Evolutionary conservation across 306 rosid species (phyloP), one percentile per base, ranked within the genome.

Genomic region (Begonia fuchsioides): DNA sequence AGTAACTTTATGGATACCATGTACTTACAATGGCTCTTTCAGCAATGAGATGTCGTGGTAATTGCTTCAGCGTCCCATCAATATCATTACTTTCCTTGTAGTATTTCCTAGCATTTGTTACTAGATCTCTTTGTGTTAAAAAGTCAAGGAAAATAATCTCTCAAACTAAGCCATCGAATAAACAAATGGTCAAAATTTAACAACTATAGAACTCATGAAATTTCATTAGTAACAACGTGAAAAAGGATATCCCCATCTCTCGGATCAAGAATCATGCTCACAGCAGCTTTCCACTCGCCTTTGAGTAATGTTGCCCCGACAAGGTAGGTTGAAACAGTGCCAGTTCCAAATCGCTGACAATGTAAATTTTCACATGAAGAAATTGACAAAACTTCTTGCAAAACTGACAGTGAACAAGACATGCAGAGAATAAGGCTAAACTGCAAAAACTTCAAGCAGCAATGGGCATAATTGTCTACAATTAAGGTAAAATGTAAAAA

Each of bases 211-310:
- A 38, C 18, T 17, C 13, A 38, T 20, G 32, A 3, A 20, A 20
- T 20, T 20, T 38, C 32, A 13, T 52, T 48, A 11, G n/a, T 46
- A 10, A 62, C 49, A 51, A 56, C 53, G 44, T 55, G 44, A 48
- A 71, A 72, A 78, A 90, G 98, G 98, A 90, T 90, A 90, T 90
- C 95, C 53, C 95, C 95, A 46, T 79, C 94, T 71, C 95, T 82
- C 68, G 98, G 98, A 77, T 85, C 85, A 71, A 90, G 98, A 72
- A 90, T 82, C 85, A 85, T 38, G 69, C 73, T 73, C 35, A 81
- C 79, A 50, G 79, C 86, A 49, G 53, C 55, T 66, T 81, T 68
- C 98, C 98, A 85, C 72, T 90, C 85, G 62, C 98, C 98, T 60
- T 73, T 77, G 16, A 90, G 69, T 58, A 90, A 70, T 43, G 86